Evolutionary conservation across 305 asterid species (phyloP).

Genomic region (Petunia hybrid): DNA sequence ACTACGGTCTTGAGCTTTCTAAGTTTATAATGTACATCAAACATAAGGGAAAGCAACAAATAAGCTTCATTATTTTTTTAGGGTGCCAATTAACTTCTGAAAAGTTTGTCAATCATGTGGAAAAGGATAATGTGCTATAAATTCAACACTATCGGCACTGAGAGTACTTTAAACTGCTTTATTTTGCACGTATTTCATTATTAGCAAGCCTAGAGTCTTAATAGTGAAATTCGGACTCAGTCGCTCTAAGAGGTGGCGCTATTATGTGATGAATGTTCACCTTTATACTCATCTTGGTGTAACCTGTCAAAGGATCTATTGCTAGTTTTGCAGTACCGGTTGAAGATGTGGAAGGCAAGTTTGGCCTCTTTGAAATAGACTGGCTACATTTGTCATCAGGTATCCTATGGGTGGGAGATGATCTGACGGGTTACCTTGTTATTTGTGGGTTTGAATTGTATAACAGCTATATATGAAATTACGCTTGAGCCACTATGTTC

Average conservation of each 20-base stretch:
- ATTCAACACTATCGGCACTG: background rate
- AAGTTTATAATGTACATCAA: background rate
- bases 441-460: background rate
- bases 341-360: slow-evolving; percentile 19
- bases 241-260: background rate
- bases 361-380: slow-evolving; percentile 24
- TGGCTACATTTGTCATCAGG: slow-evolving; percentile 24
- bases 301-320: slow-evolving; percentile 21
- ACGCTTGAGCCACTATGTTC: slow-evolving; percentile 8
- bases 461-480: background rate
- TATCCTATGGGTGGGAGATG: slow-evolving; percentile 28
- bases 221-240: background rate
- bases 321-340: slow-evolving; percentile 28
- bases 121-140: background rate
- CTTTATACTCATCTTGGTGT: background rate
- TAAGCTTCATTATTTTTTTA: background rate
- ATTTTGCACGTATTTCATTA: background rate
- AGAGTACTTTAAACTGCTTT: background rate
- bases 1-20: slow-evolving; percentile 10
- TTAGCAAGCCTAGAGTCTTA: background rate
- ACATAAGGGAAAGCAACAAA: background rate
- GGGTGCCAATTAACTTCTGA: slow-evolving; percentile 26
- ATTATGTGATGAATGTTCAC: background rate
- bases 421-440: background rate
- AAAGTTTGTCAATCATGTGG: background rate